phyloP scores from a whole-genome alignment of 1,139 yeast species.

The Pichia sp. region DNA sequence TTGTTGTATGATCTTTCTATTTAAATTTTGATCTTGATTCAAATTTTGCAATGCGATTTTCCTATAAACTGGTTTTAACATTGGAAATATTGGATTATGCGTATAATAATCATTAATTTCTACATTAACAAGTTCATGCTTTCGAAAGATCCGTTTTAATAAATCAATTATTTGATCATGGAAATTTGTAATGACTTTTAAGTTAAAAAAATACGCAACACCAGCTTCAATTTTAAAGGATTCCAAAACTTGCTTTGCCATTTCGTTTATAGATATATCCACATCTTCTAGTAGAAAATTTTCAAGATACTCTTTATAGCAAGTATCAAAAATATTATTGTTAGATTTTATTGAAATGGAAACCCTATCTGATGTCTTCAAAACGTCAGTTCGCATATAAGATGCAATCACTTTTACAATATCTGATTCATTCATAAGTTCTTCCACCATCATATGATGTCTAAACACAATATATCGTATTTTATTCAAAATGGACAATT shows the following conservation, averaged over 20 bases:
- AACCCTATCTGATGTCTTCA: neutral
- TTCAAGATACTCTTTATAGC: slow-evolving; percentile 8
- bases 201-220: slow-evolving; percentile 11
- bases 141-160: slow-evolving; percentile 19
- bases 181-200: slow-evolving; percentile 7
- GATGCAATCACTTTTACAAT: neutral
- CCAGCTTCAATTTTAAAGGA: slow-evolving; percentile 4
- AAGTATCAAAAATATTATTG: slow-evolving; percentile 3
- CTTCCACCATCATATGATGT: slow-evolving; percentile 9
- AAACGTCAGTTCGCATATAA: slow-evolving; percentile 6
- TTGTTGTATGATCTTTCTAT: too few relatives aligned
- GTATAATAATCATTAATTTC: slow-evolving; percentile 21
- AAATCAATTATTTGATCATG: slow-evolving; percentile 21
- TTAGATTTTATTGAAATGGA: slow-evolving; percentile 4
- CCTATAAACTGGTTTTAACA: slow-evolving; percentile 19
- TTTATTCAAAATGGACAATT: slow-evolving; percentile 13
- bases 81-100: slow-evolving; percentile 24
- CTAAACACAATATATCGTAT: slow-evolving; percentile 7
- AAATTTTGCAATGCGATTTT: slow-evolving; percentile 13
- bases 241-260: slow-evolving; percentile 1
- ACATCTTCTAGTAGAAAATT: neutral
- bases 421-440: slow-evolving; percentile 3
- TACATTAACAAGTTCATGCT: slow-evolving; percentile 10
- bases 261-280: slow-evolving; percentile 1
- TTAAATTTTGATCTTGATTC: slow-evolving; percentile 2